Evolutionary conservation across 176 grass and related monocot species (phyloP).

Genomic region (Phragmites australis): DNA sequence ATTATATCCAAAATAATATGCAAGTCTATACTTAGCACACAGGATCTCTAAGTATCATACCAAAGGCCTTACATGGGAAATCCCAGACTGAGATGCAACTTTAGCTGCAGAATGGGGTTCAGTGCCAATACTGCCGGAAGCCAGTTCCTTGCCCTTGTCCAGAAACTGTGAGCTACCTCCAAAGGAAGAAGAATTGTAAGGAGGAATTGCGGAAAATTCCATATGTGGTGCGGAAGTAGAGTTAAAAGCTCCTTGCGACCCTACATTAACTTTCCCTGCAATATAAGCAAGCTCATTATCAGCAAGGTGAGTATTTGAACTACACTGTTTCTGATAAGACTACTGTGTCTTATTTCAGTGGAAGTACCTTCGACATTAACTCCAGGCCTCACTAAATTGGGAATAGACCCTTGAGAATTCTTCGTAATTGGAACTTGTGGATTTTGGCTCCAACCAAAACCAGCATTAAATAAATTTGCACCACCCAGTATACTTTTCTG

Average conservation of each 20-base stretch:
- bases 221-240: constrained; percentile 51
- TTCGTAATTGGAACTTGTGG: constrained; percentile 53
- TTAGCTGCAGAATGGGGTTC: constrained; percentile 68
- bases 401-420: constrained; percentile 67
- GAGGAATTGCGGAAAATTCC: constrained; percentile 45
- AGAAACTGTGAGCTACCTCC: constrained; percentile 73
- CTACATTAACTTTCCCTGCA: constrained; percentile 68
- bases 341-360: constrained; percentile 21
- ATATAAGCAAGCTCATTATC: constrained; percentile 36
- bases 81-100: constrained; percentile 43
- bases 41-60: constrained; percentile 22
- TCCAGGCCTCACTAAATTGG: constrained; percentile 59
- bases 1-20: constrained; percentile 14
- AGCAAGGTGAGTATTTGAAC: constrained; percentile 16
- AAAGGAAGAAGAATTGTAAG: constrained; percentile 60
- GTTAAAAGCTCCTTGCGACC: constrained; percentile 59
- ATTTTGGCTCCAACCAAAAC: constrained; percentile 81
- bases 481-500: constrained; percentile 74
- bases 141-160: constrained; percentile 83
- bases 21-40: constrained; percentile 16
- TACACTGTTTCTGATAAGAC: constrained; percentile 18
- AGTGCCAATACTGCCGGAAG: constrained; percentile 45
- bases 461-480: constrained; percentile 59
- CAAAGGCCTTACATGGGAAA: constrained; percentile 43
- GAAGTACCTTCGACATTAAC: constrained; percentile 60